These are phyloP conservation scores for Leucocoprinus leucothites DNA, from an alignment of 768 basidiomycete genomes.

Conservation along the genomic window DNA sequence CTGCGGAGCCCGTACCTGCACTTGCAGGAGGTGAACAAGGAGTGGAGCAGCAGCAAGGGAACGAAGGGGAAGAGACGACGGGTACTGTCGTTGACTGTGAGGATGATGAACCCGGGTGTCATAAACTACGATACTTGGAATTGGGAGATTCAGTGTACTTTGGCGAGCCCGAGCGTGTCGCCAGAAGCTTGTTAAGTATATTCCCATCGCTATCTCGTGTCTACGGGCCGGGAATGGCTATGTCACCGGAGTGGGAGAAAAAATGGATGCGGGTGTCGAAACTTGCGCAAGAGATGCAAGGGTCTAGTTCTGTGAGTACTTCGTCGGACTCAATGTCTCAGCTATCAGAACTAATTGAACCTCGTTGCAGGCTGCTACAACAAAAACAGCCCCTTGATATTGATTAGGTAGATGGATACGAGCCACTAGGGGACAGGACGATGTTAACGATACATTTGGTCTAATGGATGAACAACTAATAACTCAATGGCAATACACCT, in stretches of 20 bases:
- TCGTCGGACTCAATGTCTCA: no score
- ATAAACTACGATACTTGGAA: conserved; percentile 2
- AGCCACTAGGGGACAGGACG: not conserved
- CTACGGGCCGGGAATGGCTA: not conserved
- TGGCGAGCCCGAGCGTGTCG: not conserved
- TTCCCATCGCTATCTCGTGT: not conserved
- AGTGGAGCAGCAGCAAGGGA: not conserved
- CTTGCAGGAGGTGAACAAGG: not conserved
- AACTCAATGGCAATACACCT: conserved; percentile 1
- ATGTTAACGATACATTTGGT: no score
- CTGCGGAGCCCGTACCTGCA: not conserved
- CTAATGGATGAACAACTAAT: not conserved
- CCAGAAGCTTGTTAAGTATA: not conserved
- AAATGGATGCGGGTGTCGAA: not conserved
- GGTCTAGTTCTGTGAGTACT: no score
- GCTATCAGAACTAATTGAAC: no score
- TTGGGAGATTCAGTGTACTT: not conserved
- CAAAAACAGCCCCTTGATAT: no score
- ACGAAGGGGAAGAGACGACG: no score
- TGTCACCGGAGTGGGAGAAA: not conserved
- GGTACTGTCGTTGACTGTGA: not conserved
- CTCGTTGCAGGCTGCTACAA: no score
- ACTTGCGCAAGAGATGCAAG: not conserved
- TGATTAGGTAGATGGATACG: no score
- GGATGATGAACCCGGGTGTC: not conserved